A percentile compares a stretch with the other conserved stretches of the same genome.
These are phyloP conservation scores for Graphium sp. DNA, from an alignment of 2,329 filamentous ascomycete species.

Conservation along the genomic window DNA sequence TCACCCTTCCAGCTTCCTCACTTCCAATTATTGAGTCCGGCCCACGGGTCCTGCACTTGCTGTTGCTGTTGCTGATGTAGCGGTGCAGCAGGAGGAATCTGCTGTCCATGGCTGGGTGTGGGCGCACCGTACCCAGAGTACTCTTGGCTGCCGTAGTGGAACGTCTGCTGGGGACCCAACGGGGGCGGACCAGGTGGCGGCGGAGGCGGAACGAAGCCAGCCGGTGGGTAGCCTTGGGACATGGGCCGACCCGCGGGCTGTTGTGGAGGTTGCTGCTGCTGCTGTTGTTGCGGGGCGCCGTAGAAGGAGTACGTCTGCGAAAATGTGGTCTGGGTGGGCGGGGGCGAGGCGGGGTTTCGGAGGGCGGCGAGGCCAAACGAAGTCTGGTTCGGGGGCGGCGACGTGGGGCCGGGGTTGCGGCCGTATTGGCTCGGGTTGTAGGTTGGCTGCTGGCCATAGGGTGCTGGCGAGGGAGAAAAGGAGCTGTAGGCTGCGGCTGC, in stretches of 20 bases:
- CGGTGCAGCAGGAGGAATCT: slow-evolving; percentile 12
- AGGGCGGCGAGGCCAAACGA: slow-evolving; percentile 23
- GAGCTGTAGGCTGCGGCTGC: slow-evolving; percentile 21
- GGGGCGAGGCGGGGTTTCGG: slow-evolving; percentile 30
- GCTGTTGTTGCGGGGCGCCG: slow-evolving; percentile 24
- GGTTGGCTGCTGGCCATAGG: slow-evolving; percentile 24
- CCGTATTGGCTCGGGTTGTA: slow-evolving; percentile 45
- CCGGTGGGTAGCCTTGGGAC: slow-evolving; percentile 26
- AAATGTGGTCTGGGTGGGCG: slow-evolving; percentile 39
- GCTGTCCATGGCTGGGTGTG: slow-evolving; percentile 11
- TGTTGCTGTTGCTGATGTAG: slow-evolving; percentile 16
- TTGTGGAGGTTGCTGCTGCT: slow-evolving; percentile 21
- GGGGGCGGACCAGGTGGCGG: slow-evolving; percentile 47
- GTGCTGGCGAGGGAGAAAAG: too few relatives aligned
- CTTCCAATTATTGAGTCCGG: slow-evolving; percentile 34
- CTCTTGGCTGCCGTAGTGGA: slow-evolving; percentile 28
- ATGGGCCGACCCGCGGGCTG: slow-evolving; percentile 6
- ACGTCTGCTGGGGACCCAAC: slow-evolving; percentile 43
- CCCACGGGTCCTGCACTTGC: slow-evolving; percentile 30
- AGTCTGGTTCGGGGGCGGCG: slow-evolving; percentile 46
- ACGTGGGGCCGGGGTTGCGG: slow-evolving; percentile 38
- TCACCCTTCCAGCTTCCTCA: slow-evolving; percentile 13
- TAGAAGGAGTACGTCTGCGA: slow-evolving; percentile 19
- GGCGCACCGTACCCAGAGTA: slow-evolving; percentile 11
- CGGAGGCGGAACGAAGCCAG: slow-evolving; percentile 44